phyloP scores from a whole-genome alignment of 177 flowering plant genomes.

The Telopea speciosissima region DNA sequence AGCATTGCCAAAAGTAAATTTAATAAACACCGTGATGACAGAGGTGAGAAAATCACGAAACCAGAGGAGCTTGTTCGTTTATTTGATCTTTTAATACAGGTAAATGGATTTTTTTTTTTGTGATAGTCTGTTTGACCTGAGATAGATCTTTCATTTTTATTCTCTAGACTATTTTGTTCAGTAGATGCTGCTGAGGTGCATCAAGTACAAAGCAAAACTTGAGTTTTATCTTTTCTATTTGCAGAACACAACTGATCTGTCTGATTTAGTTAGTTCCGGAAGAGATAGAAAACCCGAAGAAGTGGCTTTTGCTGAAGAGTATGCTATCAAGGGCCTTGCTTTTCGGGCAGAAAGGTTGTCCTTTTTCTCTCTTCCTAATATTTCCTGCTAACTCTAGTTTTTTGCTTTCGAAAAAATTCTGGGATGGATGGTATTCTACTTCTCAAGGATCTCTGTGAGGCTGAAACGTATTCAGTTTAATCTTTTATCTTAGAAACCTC shows the following conservation, averaged over 20 bases:
- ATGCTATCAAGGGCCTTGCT: conserved; percentile 48
- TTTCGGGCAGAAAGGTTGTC: conserved; percentile 84
- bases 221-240: conserved; percentile 8
- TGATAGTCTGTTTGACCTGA: not conserved
- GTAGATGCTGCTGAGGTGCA: not conserved
- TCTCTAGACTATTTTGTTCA: not conserved
- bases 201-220: not conserved
- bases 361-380: not conserved
- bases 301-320: conserved; percentile 71
- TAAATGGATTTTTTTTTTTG: conserved; percentile 15
- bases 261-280: conserved; percentile 92
- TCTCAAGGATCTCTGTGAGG: not conserved
- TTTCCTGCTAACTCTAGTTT: not conserved
- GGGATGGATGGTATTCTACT: not conserved
- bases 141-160: too few species aligned
- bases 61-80: conserved; percentile 97
- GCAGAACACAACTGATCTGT: conserved; percentile 86
- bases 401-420: not conserved
- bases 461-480: not conserved
- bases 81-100: conserved; percentile 92
- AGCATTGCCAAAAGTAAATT: conserved; percentile 71
- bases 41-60: conserved; percentile 69
- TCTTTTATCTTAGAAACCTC: not conserved
- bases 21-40: conserved; percentile 54
- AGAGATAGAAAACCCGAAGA: conserved; percentile 89